Evolutionary conservation across 2,329 filamentous ascomycete genomes (phyloP).

Genomic region (Colletotrichum endophyticum): DNA sequence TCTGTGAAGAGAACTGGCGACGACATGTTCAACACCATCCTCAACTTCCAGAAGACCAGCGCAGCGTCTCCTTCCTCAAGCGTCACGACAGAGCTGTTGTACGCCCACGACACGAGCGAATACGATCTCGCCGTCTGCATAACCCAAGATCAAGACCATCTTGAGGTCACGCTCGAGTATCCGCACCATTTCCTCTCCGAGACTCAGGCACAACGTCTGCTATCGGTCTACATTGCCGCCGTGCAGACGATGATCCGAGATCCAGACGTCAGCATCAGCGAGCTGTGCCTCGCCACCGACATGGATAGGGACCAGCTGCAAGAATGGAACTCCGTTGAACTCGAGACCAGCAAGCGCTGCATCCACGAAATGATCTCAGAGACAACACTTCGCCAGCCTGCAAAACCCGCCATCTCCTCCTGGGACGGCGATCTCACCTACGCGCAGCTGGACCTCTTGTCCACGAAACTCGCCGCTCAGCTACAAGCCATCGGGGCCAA

Average conservation of each 20-base stretch:
- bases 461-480: slow-evolving; percentile 18
- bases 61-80: background rate
- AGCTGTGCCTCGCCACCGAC: background rate
- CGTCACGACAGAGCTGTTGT: background rate
- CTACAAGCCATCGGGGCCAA: slow-evolving; percentile 21
- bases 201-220: background rate
- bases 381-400: background rate
- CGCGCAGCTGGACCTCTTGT: slow-evolving; percentile 20
- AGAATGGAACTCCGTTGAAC: background rate
- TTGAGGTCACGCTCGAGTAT: background rate
- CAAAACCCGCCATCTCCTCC: slow-evolving; percentile 13
- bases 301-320: background rate
- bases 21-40: background rate
- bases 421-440: slow-evolving; percentile 28
- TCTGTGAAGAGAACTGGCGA: background rate
- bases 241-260: background rate
- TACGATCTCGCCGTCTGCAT: slow-evolving; percentile 1
- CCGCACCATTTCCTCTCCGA: slow-evolving; percentile 1
- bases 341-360: slow-evolving; percentile 10
- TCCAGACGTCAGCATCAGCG: background rate
- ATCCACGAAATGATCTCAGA: slow-evolving; percentile 5
- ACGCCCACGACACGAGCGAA: slow-evolving; percentile 1
- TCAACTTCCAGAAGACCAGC: slow-evolving; percentile 6
- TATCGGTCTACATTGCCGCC: background rate
- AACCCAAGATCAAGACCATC: background rate